Evolutionary conservation across 106 monocot genomes (phyloP).

Genomic region (Apostasia shenzhenica): DNA sequence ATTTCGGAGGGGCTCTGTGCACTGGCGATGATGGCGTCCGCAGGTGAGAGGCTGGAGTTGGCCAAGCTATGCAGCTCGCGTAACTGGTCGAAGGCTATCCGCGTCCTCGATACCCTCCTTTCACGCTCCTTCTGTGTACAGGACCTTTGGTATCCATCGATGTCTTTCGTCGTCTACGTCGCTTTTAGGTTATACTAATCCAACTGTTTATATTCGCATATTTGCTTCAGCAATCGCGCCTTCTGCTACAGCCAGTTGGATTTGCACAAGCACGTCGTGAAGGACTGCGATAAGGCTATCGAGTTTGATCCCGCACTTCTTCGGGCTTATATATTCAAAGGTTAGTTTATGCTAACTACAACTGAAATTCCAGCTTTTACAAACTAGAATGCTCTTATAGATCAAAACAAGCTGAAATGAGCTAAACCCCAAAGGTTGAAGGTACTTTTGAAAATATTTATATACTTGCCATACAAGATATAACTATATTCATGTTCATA

Average conservation of each 20-base stretch:
- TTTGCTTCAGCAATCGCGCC: slow-evolving; percentile 69
- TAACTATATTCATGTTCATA: too few relatives aligned
- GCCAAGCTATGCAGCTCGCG: slow-evolving; percentile 69
- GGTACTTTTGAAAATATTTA: not conserved
- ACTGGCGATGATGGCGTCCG: slow-evolving; percentile 17
- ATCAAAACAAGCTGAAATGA: too few relatives aligned
- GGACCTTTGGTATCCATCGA: slow-evolving; percentile 62
- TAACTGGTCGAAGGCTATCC: slow-evolving; percentile 97
- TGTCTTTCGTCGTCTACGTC: not conserved
- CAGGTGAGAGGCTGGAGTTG: slow-evolving; percentile 58
- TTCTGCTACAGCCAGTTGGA: slow-evolving; percentile 92
- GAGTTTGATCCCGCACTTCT: slow-evolving; percentile 52
- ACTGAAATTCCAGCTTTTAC: not conserved
- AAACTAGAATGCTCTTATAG: not conserved
- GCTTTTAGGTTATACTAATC: not conserved
- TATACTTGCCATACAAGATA: not conserved
- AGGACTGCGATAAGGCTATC: slow-evolving; percentile 87
- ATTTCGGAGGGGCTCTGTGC: not conserved
- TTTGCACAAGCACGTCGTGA: slow-evolving; percentile 90
- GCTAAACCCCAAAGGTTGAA: not conserved
- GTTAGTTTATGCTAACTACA: slow-evolving; percentile 18
- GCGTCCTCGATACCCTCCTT: slow-evolving; percentile 75
- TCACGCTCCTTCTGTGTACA: slow-evolving; percentile 48
- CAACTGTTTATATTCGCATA: not conserved
- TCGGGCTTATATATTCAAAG: slow-evolving; percentile 91